Conservation (phyloP, 179 eudicot species). For the Camellia oleifera region DNA sequence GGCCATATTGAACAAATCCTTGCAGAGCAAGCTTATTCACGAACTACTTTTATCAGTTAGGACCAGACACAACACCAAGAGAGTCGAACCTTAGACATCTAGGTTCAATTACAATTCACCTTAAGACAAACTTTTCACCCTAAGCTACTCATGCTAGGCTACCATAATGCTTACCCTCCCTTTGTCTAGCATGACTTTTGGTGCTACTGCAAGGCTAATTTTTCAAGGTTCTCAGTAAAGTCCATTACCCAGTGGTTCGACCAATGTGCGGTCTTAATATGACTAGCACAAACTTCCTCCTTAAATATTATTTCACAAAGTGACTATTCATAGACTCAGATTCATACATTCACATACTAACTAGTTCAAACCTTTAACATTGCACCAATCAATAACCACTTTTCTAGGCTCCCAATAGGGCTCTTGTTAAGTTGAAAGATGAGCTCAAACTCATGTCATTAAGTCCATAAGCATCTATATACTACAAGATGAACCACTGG, state of each 20-base stretch:
- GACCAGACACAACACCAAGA: no score
- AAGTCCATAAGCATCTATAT: background rate
- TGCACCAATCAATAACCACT: background rate
- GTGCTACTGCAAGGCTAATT: background rate
- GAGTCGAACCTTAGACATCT: no score
- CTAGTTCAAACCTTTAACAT: background rate
- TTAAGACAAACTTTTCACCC: no score
- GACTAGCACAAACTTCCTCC: background rate
- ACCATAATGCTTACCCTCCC: background rate
- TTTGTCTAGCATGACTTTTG: conserved; percentile 10
- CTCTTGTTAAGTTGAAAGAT: background rate
- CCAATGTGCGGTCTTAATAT: background rate
- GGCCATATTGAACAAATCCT: no score
- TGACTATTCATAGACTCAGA: background rate
- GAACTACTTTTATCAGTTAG: no score
- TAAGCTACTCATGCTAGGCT: no score
- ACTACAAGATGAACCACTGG: background rate
- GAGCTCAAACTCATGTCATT: background rate
- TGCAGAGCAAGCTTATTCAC: no score
- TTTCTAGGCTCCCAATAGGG: background rate
- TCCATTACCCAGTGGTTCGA: background rate
- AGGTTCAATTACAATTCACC: no score
- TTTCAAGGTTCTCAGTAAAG: background rate
- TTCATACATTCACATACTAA: background rate
- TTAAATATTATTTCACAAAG: background rate